phyloP scores from a whole-genome alignment of 768 basidiomycete species.

The Mycena galericulata region DNA sequence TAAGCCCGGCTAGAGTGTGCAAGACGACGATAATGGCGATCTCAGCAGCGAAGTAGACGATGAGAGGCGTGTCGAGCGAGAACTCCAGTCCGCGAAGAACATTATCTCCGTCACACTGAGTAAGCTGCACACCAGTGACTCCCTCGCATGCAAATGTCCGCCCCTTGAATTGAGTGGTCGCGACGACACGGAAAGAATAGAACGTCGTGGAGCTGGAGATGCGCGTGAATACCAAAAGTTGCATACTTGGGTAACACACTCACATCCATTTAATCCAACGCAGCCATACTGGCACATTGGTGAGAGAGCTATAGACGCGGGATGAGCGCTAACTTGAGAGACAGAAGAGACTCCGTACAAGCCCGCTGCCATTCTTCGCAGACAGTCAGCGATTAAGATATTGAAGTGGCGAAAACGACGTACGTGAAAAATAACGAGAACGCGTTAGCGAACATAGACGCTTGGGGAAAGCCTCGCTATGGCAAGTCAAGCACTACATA shows the following conservation, averaged over 20 bases:
- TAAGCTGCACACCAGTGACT: slow-evolving; percentile 42
- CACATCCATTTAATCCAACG: slow-evolving; percentile 53
- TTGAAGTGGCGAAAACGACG: background rate
- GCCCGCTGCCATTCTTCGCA: slow-evolving; percentile 26
- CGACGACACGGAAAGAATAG: slow-evolving; percentile 51
- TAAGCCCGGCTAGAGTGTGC: slow-evolving; percentile 40
- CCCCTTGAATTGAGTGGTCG: slow-evolving; percentile 52
- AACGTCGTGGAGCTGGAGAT: slow-evolving; percentile 46
- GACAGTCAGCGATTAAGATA: background rate
- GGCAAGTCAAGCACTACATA: background rate
- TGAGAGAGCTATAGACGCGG: slow-evolving; percentile 35
- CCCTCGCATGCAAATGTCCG: slow-evolving; percentile 46
- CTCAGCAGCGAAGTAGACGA: slow-evolving; percentile 37
- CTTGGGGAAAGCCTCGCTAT: slow-evolving; percentile 46
- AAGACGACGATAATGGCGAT: slow-evolving; percentile 45
- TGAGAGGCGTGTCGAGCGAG: slow-evolving; percentile 35
- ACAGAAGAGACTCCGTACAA: slow-evolving; percentile 11
- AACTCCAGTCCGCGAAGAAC: slow-evolving; percentile 51
- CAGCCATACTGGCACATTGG: slow-evolving; percentile 43
- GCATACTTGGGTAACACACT: background rate
- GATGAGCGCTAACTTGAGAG: background rate
- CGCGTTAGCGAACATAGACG: slow-evolving; percentile 47
- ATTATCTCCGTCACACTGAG: slow-evolving; percentile 48
- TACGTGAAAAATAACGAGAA: slow-evolving; percentile 35
- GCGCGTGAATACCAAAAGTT: background rate